These are phyloP conservation scores for Isabelozyma pseudorhagii DNA, from an alignment of 805 yeast species.

Conservation along the genomic window DNA sequence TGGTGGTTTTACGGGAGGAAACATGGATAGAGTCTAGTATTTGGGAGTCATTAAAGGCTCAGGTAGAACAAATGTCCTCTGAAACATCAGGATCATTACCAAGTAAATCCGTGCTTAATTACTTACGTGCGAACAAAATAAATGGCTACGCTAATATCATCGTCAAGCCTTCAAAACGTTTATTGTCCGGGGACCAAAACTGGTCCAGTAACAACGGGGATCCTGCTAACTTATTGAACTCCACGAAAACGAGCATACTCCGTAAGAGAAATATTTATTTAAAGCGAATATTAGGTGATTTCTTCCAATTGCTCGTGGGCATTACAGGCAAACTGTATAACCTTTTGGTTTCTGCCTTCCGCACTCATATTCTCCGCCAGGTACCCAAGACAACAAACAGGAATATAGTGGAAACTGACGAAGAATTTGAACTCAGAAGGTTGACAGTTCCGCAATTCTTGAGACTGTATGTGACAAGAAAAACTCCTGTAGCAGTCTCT, in stretches of 20 bases:
- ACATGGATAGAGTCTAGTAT: constrained; percentile 54
- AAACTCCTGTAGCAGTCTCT: constrained; percentile 12
- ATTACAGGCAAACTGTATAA: background rate
- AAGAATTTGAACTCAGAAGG: constrained; percentile 14
- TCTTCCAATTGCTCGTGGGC: background rate
- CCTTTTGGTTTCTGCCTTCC: background rate
- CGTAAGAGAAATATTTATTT: constrained; percentile 16
- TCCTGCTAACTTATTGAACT: background rate
- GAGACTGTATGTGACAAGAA: constrained; percentile 21
- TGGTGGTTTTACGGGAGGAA: constrained; percentile 43
- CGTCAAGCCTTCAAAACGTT: constrained; percentile 19
- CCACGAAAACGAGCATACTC: constrained; percentile 12
- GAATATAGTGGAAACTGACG: constrained; percentile 9
- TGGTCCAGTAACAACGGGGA: background rate
- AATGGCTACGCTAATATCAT: constrained; percentile 30
- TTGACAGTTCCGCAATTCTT: constrained; percentile 25
- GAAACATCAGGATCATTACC: background rate
- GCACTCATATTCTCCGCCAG: background rate
- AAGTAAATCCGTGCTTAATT: constrained; percentile 3
- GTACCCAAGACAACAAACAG: background rate
- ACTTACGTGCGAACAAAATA: constrained; percentile 3
- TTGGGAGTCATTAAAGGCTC: constrained; percentile 11
- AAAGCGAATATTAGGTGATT: constrained; percentile 10
- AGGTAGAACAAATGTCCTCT: background rate
- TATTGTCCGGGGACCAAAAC: constrained; percentile 16